A percentile compares a stretch with the other conserved stretches of the same genome.
phyloP scores from a whole-genome alignment of 176 grass and related monocot species.

The Bromus sterilis region DNA sequence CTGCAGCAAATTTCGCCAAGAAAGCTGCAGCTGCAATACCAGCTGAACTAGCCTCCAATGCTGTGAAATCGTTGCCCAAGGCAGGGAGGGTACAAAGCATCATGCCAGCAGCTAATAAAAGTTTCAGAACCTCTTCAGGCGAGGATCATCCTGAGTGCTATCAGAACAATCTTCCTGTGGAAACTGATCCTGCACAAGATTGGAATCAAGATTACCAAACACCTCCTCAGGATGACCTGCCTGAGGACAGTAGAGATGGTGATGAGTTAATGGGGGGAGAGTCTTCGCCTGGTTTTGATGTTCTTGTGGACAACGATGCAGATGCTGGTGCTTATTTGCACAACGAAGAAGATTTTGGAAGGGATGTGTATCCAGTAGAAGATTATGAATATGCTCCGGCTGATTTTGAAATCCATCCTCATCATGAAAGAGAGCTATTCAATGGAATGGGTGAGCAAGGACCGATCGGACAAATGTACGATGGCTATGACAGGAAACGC shows the following conservation, averaged over 20 bases:
- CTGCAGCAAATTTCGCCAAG: slow-evolving; percentile 21
- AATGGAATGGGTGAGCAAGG: slow-evolving; percentile 40
- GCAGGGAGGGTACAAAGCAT: slow-evolving; percentile 21
- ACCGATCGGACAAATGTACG: slow-evolving; percentile 23
- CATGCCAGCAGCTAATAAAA: slow-evolving; percentile 23
- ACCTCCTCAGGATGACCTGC: slow-evolving; percentile 37
- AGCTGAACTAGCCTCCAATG: slow-evolving; percentile 1
- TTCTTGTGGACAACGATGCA: slow-evolving; percentile 78
- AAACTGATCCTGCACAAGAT: slow-evolving; percentile 40
- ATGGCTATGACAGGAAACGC: slow-evolving; percentile 62
- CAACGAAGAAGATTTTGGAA: slow-evolving; percentile 59
- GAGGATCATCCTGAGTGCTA: slow-evolving; percentile 43
- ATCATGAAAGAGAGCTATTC: slow-evolving; percentile 59
- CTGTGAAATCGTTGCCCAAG: slow-evolving; percentile 28
- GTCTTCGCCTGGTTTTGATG: slow-evolving; percentile 92
- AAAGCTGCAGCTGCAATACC: slow-evolving; percentile 2
- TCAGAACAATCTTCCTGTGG: slow-evolving; percentile 31
- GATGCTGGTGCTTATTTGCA: slow-evolving; percentile 59
- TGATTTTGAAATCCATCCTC: slow-evolving; percentile 36
- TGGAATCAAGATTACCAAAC: slow-evolving; percentile 27
- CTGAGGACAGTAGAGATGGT: slow-evolving; percentile 64
- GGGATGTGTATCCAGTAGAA: slow-evolving; percentile 57
- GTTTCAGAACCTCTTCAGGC: slow-evolving; percentile 17
- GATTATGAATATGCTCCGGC: slow-evolving; percentile 64
- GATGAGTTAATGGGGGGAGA: slow-evolving; percentile 64